Evolutionary conservation across 495 filamentous ascomycete genomes (phyloP).

Genomic region (Aspergillus panamensis): DNA sequence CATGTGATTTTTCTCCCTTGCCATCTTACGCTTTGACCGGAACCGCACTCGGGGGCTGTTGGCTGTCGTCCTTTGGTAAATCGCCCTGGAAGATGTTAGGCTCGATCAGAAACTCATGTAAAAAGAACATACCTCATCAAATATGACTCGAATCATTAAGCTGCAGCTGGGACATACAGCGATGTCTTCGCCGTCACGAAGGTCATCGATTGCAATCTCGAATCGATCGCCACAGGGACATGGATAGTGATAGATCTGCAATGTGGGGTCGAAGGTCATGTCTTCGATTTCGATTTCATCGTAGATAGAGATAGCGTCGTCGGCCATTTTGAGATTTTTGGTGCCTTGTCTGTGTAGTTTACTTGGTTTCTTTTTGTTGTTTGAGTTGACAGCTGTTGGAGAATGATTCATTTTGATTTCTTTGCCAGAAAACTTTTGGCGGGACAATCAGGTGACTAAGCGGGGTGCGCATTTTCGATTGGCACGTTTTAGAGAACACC

Average conservation of each 20-base stretch:
- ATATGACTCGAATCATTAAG: constrained; percentile 93
- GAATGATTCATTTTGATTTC: constrained; percentile 3
- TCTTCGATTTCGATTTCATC: constrained; percentile 99
- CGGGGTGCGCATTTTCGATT: constrained; percentile 14
- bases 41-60: constrained; percentile 32
- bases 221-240: constrained; percentile 98
- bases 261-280: constrained; percentile 82
- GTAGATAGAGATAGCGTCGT: constrained; percentile 73
- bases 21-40: constrained; percentile 36
- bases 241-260: constrained; percentile 90
- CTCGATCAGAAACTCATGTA: background rate
- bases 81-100: constrained; percentile 9
- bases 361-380: background rate
- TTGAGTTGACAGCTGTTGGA: background rate
- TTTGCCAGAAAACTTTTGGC: constrained; percentile 31
- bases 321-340: constrained; percentile 52
- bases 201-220: constrained; percentile 81
- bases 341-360: background rate
- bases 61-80: constrained; percentile 27
- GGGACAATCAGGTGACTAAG: constrained; percentile 32
- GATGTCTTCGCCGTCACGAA: constrained; percentile 85
- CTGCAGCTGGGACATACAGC: constrained; percentile 96
- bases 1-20: background rate
- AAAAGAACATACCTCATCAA: constrained; percentile 63
- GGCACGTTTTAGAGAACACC: background rate